phyloP scores from a whole-genome alignment of 441 rosid species.

The Melastoma candidum region DNA sequence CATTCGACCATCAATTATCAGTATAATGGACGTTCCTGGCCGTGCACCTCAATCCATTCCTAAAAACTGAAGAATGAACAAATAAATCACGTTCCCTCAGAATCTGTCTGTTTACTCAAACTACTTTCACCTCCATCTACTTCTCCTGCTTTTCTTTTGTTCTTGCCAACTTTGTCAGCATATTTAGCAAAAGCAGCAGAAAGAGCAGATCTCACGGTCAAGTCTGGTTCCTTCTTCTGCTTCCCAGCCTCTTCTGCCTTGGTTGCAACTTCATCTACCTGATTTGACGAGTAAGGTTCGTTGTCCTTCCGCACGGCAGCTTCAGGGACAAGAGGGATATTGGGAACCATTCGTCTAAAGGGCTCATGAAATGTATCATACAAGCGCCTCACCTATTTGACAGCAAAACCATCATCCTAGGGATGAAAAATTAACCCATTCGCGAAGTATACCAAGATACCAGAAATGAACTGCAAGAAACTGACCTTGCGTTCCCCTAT shows the following conservation, averaged over 20 bases:
- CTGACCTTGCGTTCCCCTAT: conserved; percentile 90
- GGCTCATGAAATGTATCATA: conserved; percentile 94
- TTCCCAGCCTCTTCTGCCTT: conserved; percentile 36
- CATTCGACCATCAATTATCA: too few relatives aligned
- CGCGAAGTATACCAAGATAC: neutral
- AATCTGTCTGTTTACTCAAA: conserved; percentile 19
- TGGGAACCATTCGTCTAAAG: conserved; percentile 59
- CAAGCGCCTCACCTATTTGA: conserved; percentile 68
- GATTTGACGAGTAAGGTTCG: conserved; percentile 30
- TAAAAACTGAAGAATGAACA: too few relatives aligned
- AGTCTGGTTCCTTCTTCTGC: conserved; percentile 48
- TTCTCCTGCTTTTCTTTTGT: conserved; percentile 20
- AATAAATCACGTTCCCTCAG: conserved; percentile 8
- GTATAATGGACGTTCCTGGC: too few relatives aligned
- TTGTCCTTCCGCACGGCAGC: conserved; percentile 24
- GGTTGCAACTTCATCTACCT: conserved; percentile 29
- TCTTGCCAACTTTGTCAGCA: conserved; percentile 39
- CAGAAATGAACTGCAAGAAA: neutral
- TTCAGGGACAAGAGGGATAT: conserved; percentile 38
- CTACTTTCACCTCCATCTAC: conserved; percentile 27
- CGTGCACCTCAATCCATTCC: too few relatives aligned
- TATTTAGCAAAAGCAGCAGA: conserved; percentile 69
- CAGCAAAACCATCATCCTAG: neutral
- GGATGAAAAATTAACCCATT: neutral
- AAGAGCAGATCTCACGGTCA: conserved; percentile 61